phyloP scores from a whole-genome alignment of 345 rosid genomes.

The Nasturtium officinale region DNA sequence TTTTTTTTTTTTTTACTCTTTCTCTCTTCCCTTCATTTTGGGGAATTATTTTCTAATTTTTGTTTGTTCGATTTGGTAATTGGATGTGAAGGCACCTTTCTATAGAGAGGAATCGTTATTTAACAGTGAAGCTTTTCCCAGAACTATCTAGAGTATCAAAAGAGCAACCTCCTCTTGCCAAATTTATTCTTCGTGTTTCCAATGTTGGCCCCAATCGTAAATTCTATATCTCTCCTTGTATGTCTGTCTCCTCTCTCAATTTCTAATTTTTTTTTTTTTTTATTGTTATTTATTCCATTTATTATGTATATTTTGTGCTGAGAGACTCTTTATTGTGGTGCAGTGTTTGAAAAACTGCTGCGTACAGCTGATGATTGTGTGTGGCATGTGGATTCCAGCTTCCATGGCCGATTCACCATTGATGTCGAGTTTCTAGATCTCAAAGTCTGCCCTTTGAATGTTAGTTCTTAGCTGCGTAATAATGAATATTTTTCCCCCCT shows the following conservation, averaged over 20 bases:
- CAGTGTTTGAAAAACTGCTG: constrained; percentile 74
- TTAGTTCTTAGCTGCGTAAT: constrained; percentile 40
- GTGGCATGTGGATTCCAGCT: constrained; percentile 73
- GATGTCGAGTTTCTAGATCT: constrained; percentile 97
- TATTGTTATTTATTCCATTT: not conserved
- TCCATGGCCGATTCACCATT: constrained; percentile 73
- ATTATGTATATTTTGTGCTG: not conserved
- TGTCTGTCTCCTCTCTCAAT: not conserved
- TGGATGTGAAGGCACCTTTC: constrained; percentile 66
- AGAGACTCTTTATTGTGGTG: constrained; percentile 29
- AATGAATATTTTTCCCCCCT: not conserved
- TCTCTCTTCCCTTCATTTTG: too few relatives aligned
- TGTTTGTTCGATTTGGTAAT: not conserved
- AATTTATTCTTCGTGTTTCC: constrained; percentile 72
- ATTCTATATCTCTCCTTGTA: constrained; percentile 61
- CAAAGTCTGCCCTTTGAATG: constrained; percentile 66
- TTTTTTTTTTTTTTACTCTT: not conserved
- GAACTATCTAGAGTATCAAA: constrained; percentile 67
- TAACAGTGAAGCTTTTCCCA: constrained; percentile 76
- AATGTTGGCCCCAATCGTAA: constrained; percentile 56
- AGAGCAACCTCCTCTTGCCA: constrained; percentile 82
- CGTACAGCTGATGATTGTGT: constrained; percentile 76
- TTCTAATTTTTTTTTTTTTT: too few relatives aligned
- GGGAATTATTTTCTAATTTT: not conserved
- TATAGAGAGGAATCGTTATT: constrained; percentile 77